Conservation (phyloP, 768 basidiomycete genomes). For the Tylopilus sp. region DNA sequence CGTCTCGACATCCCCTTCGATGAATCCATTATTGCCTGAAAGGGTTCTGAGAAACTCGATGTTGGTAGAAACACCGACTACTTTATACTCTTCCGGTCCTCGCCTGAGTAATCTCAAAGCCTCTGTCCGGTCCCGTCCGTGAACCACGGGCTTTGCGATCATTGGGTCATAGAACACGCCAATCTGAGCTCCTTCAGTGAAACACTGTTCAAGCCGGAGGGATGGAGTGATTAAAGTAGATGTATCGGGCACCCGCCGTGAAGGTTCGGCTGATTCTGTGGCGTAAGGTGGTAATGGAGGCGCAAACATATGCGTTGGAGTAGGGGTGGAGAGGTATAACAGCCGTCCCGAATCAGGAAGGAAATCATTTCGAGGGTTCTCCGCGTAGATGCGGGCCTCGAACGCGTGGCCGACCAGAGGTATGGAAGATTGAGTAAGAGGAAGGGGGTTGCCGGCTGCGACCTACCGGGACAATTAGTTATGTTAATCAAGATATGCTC, state of each 20-base stretch:
- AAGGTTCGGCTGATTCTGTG: slow-evolving; percentile 18
- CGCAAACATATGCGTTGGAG: slow-evolving; percentile 68
- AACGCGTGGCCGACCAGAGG: slow-evolving; percentile 91
- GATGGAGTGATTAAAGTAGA: slow-evolving; percentile 44
- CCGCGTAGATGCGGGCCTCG: slow-evolving; percentile 94
- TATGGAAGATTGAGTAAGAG: slow-evolving; percentile 71
- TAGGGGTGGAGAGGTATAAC: slow-evolving; percentile 76
- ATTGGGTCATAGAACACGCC: slow-evolving; percentile 91
- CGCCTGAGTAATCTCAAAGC: slow-evolving; percentile 77
- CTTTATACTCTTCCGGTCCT: slow-evolving; percentile 83
- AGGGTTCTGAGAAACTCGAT: slow-evolving; percentile 81
- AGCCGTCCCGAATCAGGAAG: slow-evolving; percentile 87
- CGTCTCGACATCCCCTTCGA: slow-evolving; percentile 80
- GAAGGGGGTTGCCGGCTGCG: slow-evolving; percentile 84
- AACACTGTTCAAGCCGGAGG: slow-evolving; percentile 88
- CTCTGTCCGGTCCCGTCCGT: slow-evolving; percentile 79
- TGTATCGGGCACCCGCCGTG: slow-evolving; percentile 20
- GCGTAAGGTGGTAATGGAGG: slow-evolving; percentile 37
- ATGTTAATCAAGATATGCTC: background rate
- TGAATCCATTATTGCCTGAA: slow-evolving; percentile 74
- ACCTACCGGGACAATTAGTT: slow-evolving; percentile 43
- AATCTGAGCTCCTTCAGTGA: slow-evolving; percentile 73
- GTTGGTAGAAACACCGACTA: slow-evolving; percentile 90
- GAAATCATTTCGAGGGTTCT: slow-evolving; percentile 91
- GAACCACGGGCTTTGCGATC: slow-evolving; percentile 90